Evolutionary conservation across 371 early-diverging fungal genomes (phyloP).

Genomic region (Sporodiniella umbellata): DNA sequence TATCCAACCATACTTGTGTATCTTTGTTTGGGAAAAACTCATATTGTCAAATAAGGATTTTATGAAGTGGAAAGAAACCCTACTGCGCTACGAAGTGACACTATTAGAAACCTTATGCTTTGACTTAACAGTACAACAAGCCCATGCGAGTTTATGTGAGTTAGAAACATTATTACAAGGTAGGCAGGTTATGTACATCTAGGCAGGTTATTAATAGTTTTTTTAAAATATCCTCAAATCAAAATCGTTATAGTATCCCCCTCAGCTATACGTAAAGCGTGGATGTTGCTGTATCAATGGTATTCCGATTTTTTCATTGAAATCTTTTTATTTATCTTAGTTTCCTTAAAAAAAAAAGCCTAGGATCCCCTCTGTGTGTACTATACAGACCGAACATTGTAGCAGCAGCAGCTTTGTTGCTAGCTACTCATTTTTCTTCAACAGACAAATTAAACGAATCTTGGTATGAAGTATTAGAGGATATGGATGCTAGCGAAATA

Average conservation of each 20-base stretch:
- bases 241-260: slow-evolving; percentile 46
- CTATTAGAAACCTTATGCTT: slow-evolving; percentile 75
- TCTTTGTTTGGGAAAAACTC: too few species aligned
- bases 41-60: slow-evolving; percentile 60
- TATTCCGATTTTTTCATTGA: slow-evolving; percentile 1
- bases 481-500: slow-evolving; percentile 26
- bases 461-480: slow-evolving; percentile 24
- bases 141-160: slow-evolving; percentile 58
- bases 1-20: too few species aligned
- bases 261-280: slow-evolving; percentile 54
- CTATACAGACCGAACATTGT: slow-evolving; percentile 30
- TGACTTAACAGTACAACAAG: slow-evolving; percentile 72
- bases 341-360: too few species aligned
- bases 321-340: neutral
- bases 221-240: too few species aligned
- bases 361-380: slow-evolving; percentile 34
- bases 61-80: slow-evolving; percentile 65
- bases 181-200: too few species aligned
- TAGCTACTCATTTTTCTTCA: slow-evolving; percentile 23
- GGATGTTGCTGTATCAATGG: slow-evolving; percentile 67
- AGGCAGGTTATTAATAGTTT: too few species aligned
- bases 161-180: slow-evolving; percentile 35
- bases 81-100: slow-evolving; percentile 65
- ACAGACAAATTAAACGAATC: slow-evolving; percentile 15
- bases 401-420: slow-evolving; percentile 35